Evolutionary conservation across 176 grass and related monocot species (phyloP).

Genomic region (Oryza brachyantha): DNA sequence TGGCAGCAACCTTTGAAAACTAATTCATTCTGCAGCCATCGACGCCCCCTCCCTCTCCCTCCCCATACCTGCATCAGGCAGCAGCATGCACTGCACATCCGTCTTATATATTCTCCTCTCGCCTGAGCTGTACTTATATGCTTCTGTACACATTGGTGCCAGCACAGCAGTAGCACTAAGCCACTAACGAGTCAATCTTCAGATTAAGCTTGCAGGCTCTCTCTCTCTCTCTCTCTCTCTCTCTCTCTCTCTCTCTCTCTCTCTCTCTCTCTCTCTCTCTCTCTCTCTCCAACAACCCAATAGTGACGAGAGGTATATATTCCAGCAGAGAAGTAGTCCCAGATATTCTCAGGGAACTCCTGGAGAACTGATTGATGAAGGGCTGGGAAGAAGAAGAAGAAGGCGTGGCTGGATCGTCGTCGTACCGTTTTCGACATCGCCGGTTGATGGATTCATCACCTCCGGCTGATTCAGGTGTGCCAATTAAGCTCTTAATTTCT

Average conservation of each 20-base stretch:
- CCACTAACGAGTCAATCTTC: slow-evolving; percentile 16
- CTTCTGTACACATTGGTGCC: slow-evolving; percentile 4
- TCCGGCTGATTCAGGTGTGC: background rate
- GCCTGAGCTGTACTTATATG: slow-evolving; percentile 21
- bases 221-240: no score
- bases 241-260: no score
- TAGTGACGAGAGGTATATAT: background rate
- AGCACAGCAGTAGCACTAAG: slow-evolving; percentile 21
- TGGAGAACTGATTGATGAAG: slow-evolving; percentile 8
- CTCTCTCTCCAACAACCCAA: slow-evolving; percentile 29
- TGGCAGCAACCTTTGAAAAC: slow-evolving; percentile 11
- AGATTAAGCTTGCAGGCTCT: no score
- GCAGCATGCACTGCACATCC: background rate
- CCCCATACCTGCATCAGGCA: slow-evolving; percentile 7
- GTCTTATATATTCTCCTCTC: slow-evolving; percentile 19
- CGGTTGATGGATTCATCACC: slow-evolving; percentile 37
- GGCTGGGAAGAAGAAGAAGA: background rate
- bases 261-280: no score
- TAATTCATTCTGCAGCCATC: background rate
- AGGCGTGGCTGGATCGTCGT: slow-evolving; percentile 6
- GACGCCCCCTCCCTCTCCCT: slow-evolving; percentile 21
- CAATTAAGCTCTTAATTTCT: background rate
- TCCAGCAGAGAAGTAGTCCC: background rate
- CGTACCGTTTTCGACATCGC: slow-evolving; percentile 29
- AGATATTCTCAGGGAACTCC: slow-evolving; percentile 9